Base-by-base conservation (phyloP, 768 basidiomycete genomes). In the Suillus placidus region DNA sequence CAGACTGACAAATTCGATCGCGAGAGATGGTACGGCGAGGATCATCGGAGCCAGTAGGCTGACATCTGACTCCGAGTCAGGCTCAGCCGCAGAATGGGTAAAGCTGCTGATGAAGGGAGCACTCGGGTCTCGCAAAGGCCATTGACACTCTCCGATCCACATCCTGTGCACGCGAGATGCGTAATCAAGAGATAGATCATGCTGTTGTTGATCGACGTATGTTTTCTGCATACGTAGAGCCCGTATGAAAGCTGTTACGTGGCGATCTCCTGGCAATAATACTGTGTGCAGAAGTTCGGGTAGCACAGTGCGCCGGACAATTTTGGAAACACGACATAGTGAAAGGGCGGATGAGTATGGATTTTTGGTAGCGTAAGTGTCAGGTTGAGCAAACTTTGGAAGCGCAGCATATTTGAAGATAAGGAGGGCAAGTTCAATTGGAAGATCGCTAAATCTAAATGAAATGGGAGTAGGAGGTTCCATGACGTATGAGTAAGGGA, bases 251-350 rank as follows among this genome's bases (percentile, higher is more conserved):
- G 26, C 13, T n/a, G 6, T 6, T 2, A 63, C 34, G 10, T 35
- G n/a, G 10, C n/a, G n/a, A 57, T 16, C 32, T 35, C 30, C 40
- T 52, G 69, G 63, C 34, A 82, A 73, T 34, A 79, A 64, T 5
- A 83, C 79, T 16, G 78, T 81, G 63, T 77, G 74, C 18, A 82
- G 74, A 62, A 83, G 73, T 62, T 73, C 67, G 26, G 76, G 80
- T 76, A 83, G 80, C 32, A 75, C 70, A n/a, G 71, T 69, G 20
- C 69, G 72, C 18, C 80, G 76, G 34, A 82, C 58, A 30, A 61
- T 60, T 47, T 67, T 70, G 9, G 79, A 82, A 16, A 81, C 81
- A 16, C 64, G 68, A 37, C 76, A 73, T 30, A 83, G 71, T 8
- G 74, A 61, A 26, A 72, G 57, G 6, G 77, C 77, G 16, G 74